Base-by-base conservation (phyloP, 2,329 filamentous ascomycete species). In the Sporothrix phasma region DNA sequence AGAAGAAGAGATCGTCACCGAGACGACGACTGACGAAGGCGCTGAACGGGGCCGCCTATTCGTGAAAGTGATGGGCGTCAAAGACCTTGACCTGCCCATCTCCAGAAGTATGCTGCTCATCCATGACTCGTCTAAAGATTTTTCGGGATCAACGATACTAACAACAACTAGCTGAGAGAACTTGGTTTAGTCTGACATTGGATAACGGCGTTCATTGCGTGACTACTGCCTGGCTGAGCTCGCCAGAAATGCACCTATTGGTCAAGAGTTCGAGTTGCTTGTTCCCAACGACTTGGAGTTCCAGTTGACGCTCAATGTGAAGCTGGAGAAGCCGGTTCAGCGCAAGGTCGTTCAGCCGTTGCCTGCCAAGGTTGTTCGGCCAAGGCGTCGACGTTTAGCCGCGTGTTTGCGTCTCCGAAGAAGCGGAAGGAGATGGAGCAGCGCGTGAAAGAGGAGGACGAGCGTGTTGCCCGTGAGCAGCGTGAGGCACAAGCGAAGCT, bases 271-370 rank as follows among this genome's bases (percentile, higher is more conserved):
- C 70, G 94, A 99, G 77, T 86, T 99, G 51, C 92, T 97, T 37
- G 94, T 99, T 29, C 88, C 95, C 59, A 94, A 96, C 70, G 94
- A 99, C 70, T 85, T 99, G n/a, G 94, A 99, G 75, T 99, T 99
- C 78, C 94, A 99, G 76, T 84, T 99, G 45, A 97, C 94, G 0
- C 83, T 99, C 15, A 96, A 97, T 69, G 95, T 96, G 68, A 97
- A 97, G 78, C 82, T 97, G 26, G 89, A 92, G 69, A 90, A 92
- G 72, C 90, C 89, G 5, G 85, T 87, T 29, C 31, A 47, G 6
- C 79, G 79, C 66, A 77, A 77, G 63, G 73, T 82, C 1, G 73
- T 77, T 1, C 77, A 78, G 43, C 47, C 31, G 22, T 46, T 86
- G 3, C 85, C 88, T 2, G 80, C 82, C 22, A 93, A 90, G 73